These are phyloP conservation scores for Fraxinus sp. DNA, from an alignment of 305 asterid species.

Conservation along the genomic window DNA sequence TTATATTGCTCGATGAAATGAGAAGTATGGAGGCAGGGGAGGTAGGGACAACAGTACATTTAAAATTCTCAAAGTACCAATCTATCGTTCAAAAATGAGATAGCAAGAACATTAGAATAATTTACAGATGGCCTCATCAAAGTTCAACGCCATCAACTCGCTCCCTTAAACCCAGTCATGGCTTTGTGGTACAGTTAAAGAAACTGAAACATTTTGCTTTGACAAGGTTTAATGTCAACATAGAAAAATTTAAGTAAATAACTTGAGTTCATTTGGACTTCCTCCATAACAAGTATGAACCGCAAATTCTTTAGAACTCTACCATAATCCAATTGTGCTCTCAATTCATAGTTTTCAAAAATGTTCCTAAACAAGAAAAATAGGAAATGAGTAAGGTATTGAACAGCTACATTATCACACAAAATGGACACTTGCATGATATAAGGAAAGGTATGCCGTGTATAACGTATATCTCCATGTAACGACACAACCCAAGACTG, in stretches of 20 bases:
- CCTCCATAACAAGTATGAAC: not conserved
- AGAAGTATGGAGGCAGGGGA: slow-evolving; percentile 88
- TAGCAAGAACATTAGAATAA: not conserved
- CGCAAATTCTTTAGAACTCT: not conserved
- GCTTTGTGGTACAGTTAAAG: no score
- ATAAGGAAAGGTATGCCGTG: not conserved
- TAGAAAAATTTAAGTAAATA: not conserved
- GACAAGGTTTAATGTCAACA: not conserved
- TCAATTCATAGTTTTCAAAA: slow-evolving; percentile 78
- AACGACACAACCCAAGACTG: not conserved
- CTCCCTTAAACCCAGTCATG: not conserved
- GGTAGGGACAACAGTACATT: slow-evolving; percentile 71
- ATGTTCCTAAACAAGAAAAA: slow-evolving; percentile 54
- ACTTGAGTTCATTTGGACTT: no score
- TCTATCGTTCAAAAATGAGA: slow-evolving; percentile 36
- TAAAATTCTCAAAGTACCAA: slow-evolving; percentile 69
- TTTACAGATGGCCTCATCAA: not conserved
- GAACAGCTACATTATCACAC: not conserved
- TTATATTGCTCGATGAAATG: slow-evolving; percentile 90
- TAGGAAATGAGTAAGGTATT: not conserved
- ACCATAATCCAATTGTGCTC: slow-evolving; percentile 31
- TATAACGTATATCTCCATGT: not conserved
- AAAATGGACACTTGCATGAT: not conserved
- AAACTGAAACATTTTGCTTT: not conserved
- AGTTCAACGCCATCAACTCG: not conserved